Conservation (phyloP, 2,329 filamentous ascomycete species). For the Hortaea werneckii region DNA sequence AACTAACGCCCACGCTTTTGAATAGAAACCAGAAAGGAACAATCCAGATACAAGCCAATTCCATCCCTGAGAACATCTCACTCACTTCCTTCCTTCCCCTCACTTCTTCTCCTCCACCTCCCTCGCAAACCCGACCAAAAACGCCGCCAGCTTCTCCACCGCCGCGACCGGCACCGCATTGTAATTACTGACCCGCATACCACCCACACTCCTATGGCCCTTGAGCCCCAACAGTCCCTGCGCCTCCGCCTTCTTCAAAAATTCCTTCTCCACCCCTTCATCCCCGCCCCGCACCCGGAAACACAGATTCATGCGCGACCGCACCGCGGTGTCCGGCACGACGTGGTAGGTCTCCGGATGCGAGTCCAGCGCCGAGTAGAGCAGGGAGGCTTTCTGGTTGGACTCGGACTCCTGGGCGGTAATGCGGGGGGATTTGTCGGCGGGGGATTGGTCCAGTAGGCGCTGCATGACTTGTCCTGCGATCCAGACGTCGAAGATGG, state of each 20-base stretch:
- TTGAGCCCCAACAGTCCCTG: slow-evolving; percentile 69
- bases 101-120: slow-evolving; percentile 36
- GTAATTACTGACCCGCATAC: slow-evolving; percentile 81
- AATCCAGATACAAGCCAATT: no score
- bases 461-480: slow-evolving; percentile 79
- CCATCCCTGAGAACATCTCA: no score
- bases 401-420: slow-evolving; percentile 66
- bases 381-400: slow-evolving; percentile 60
- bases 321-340: slow-evolving; percentile 62
- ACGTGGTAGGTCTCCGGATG: slow-evolving; percentile 63
- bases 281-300: slow-evolving; percentile 63
- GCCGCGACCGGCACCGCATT: slow-evolving; percentile 66
- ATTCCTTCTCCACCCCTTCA: slow-evolving; percentile 62
- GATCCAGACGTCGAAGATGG: slow-evolving; percentile 88
- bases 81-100: no score
- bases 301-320: slow-evolving; percentile 92
- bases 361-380: slow-evolving; percentile 70
- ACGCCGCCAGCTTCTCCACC: slow-evolving; percentile 56
- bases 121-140: slow-evolving; percentile 50
- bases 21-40: no score
- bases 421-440: slow-evolving; percentile 51
- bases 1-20: no score
- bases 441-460: slow-evolving; percentile 45
- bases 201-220: slow-evolving; percentile 81
- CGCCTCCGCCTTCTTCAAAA: slow-evolving; percentile 62